Percentiles rank a stretch among this genome's conserved stretches.
phyloP scores from a whole-genome alignment of 2,329 filamentous ascomycete species.

The Geosmithia morbida region DNA sequence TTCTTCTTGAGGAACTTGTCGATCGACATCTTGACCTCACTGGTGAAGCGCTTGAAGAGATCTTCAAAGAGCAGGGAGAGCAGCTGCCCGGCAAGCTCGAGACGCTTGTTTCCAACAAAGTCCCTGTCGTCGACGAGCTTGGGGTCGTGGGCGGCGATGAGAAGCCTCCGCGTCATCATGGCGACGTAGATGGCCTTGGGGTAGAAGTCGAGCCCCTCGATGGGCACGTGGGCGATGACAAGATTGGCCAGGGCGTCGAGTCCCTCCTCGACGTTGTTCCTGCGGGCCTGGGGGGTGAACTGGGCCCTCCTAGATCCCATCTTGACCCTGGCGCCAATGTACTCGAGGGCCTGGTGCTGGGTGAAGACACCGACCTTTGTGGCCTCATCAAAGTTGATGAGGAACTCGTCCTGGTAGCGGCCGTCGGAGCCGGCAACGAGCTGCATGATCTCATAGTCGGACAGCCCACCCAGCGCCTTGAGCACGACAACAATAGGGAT shows the following conservation, averaged over 20 bases:
- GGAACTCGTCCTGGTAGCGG: conserved; percentile 86
- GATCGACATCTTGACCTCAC: conserved; percentile 79
- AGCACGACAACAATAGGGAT: conserved; percentile 90
- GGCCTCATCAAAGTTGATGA: conserved; percentile 89
- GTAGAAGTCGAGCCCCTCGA: conserved; percentile 82
- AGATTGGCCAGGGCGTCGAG: conserved; percentile 86
- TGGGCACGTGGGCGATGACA: conserved; percentile 87
- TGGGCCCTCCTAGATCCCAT: conserved; percentile 58
- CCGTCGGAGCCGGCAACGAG: conserved; percentile 80
- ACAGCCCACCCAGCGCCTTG: conserved; percentile 85
- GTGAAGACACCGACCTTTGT: conserved; percentile 75
- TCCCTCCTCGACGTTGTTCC: conserved; percentile 81
- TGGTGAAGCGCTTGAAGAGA: conserved; percentile 89
- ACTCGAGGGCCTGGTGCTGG: conserved; percentile 90
- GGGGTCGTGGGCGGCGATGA: conserved; percentile 85
- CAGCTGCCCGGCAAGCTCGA: conserved; percentile 90
- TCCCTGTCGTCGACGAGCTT: conserved; percentile 90
- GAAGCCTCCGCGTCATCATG: conserved; percentile 89
- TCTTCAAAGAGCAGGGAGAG: conserved; percentile 92
- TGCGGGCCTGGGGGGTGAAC: conserved; percentile 40
- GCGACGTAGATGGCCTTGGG: conserved; percentile 96
- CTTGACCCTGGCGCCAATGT: conserved; percentile 75
- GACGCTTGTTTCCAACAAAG: conserved; percentile 93
- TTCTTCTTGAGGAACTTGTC: conserved; percentile 94
- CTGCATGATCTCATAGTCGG: conserved; percentile 88